Percentiles rank a stretch among this genome's conserved stretches.
phyloP scores from a whole-genome alignment of 1,139 yeast species.

The Taphrina deformans region DNA sequence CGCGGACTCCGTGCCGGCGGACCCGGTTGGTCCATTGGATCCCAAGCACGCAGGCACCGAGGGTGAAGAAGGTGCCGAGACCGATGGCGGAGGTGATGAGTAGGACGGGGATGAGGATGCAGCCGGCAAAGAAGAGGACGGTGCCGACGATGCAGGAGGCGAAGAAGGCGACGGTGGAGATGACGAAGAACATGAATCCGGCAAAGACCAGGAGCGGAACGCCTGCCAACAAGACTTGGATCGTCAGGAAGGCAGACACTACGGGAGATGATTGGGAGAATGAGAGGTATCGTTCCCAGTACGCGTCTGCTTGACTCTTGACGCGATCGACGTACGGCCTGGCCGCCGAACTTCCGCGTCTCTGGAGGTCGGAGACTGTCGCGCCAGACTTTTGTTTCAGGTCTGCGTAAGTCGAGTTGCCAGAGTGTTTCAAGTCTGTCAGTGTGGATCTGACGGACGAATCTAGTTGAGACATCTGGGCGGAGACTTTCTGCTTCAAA shows the following conservation, averaged over 20 bases:
- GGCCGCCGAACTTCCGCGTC: background rate
- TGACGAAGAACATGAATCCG: conserved; percentile 1
- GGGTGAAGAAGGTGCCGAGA: background rate
- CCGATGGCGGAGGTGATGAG: conserved; percentile 2
- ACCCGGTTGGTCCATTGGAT: background rate
- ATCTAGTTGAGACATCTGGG: conserved; percentile 9
- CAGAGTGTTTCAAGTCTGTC: background rate
- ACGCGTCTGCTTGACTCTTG: background rate
- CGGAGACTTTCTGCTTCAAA: conserved; percentile 1
- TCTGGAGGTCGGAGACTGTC: background rate
- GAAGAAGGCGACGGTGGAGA: background rate
- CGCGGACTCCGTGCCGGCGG: background rate
- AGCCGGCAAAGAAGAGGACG: conserved; percentile 9
- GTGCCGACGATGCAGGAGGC: background rate
- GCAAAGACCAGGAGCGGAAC: background rate
- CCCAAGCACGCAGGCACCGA: background rate
- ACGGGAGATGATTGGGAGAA: background rate
- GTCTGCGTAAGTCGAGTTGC: background rate
- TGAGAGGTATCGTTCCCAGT: conserved; percentile 11
- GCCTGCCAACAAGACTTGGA: conserved; percentile 6
- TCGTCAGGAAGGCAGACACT: conserved; percentile 17
- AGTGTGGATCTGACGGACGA: background rate
- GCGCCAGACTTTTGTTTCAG: background rate
- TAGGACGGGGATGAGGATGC: background rate
- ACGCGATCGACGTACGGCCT: background rate